phyloP scores from a whole-genome alignment of 2,329 filamentous ascomycete genomes.

The Penicillium fuscoglaucum region DNA sequence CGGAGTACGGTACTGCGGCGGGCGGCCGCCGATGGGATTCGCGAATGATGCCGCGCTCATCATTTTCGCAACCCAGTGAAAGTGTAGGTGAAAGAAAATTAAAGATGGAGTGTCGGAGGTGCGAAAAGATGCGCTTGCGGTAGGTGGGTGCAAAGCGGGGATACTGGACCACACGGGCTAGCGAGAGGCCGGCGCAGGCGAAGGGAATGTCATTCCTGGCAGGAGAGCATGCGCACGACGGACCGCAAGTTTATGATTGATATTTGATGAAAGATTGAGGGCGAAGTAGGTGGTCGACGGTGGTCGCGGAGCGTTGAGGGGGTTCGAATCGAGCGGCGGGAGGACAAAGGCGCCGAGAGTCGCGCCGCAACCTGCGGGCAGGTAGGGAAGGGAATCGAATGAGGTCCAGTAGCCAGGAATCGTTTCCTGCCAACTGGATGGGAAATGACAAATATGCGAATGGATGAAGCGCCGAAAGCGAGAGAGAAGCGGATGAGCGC shows the following conservation, averaged over 20 bases:
- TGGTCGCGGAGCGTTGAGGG: constrained; percentile 29
- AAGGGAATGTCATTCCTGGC: constrained; percentile 45
- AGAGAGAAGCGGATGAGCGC: constrained; percentile 19
- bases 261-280: constrained; percentile 23
- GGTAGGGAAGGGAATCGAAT: constrained; percentile 13
- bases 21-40: constrained; percentile 37
- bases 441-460: constrained; percentile 10
- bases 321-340: constrained; percentile 29
- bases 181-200: constrained; percentile 39
- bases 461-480: constrained; percentile 21
- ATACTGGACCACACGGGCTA: constrained; percentile 44
- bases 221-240: constrained; percentile 27
- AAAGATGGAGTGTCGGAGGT: constrained; percentile 23
- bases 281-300: constrained; percentile 20
- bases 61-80: constrained; percentile 31
- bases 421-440: constrained; percentile 23
- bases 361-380: constrained; percentile 29
- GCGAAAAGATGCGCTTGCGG: constrained; percentile 35
- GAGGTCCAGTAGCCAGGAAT: constrained; percentile 24
- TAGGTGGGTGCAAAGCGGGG: constrained; percentile 44
- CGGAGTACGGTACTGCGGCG: constrained; percentile 48
- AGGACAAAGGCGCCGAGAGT: constrained; percentile 29
- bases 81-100: constrained; percentile 10
- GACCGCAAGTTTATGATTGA: constrained; percentile 24
- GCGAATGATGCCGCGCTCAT: constrained; percentile 43